Percentiles rank a stretch among this genome's conserved stretches.
These are phyloP conservation scores for Blastobotrys serpentis DNA, from an alignment of 1,139 yeast genomes.

Conservation along the genomic window DNA sequence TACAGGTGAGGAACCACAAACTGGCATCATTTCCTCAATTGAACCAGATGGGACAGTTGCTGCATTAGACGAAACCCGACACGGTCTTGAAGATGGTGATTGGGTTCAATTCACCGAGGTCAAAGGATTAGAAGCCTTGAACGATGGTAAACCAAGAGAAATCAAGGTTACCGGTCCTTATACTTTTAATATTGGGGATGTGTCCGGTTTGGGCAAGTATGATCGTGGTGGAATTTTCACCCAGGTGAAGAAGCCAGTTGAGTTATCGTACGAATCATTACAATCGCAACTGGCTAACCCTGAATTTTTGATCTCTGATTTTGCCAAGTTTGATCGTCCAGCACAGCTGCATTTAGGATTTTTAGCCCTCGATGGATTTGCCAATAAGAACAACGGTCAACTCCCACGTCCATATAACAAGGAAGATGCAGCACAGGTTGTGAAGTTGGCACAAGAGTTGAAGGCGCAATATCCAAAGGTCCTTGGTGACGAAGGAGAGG, in stretches of 20 bases:
- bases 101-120: conserved; percentile 87
- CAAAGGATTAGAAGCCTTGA: conserved; percentile 62
- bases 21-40: conserved; percentile 85
- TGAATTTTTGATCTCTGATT: conserved; percentile 78
- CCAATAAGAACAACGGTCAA: conserved; percentile 56
- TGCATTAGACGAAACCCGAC: conserved; percentile 87
- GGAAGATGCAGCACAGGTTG: conserved; percentile 69
- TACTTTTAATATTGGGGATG: conserved; percentile 71
- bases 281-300: conserved; percentile 69
- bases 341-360: conserved; percentile 87
- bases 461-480: conserved; percentile 59
- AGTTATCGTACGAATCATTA: conserved; percentile 62
- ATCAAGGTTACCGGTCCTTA: conserved; percentile 90
- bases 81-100: conserved; percentile 90
- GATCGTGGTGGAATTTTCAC: conserved; percentile 85
- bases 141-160: conserved; percentile 69
- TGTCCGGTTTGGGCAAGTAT: conserved; percentile 60
- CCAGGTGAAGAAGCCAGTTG: conserved; percentile 83
- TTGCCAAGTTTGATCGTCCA: conserved; percentile 91
- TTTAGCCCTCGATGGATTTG: conserved; percentile 81
- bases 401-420: conserved; percentile 77
- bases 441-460: conserved; percentile 60
- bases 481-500: conserved; percentile 50
- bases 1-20: conserved; percentile 87
- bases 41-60: conserved; percentile 90